These are phyloP conservation scores for Plectosphaerella cucumerina DNA, from an alignment of 2,329 filamentous ascomycete species.

Conservation along the genomic window DNA sequence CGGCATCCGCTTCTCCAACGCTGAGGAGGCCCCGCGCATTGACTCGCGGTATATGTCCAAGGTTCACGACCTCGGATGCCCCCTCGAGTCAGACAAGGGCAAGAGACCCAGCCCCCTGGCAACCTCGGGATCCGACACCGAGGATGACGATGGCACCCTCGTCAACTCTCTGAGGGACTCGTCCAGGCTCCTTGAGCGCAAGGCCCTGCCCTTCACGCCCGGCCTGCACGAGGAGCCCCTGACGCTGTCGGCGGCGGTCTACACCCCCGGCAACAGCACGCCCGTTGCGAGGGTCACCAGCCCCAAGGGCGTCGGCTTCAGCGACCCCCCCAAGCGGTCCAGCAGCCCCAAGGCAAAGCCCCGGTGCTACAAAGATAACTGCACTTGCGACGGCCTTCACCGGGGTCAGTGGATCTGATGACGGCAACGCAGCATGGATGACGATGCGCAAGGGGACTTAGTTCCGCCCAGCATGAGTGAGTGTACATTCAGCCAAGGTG, in stretches of 20 bases:
- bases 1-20: conserved; percentile 61
- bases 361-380: conserved; percentile 12
- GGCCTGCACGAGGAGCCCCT: conserved; percentile 22
- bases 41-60: conserved; percentile 26
- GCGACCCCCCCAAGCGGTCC: conserved; percentile 10
- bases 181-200: conserved; percentile 25
- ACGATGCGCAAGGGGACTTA: not conserved
- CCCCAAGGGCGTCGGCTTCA: conserved; percentile 39
- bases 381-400: conserved; percentile 11
- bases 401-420: conserved; percentile 26
- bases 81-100: conserved; percentile 15
- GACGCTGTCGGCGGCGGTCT: conserved; percentile 49
- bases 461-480: not conserved
- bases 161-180: not conserved
- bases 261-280: conserved; percentile 35
- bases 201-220: conserved; percentile 33
- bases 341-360: conserved; percentile 5
- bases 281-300: conserved; percentile 35
- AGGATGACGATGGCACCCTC: conserved; percentile 14
- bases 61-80: conserved; percentile 33
- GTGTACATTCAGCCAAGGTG: conserved; percentile 4
- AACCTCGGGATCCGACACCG: conserved; percentile 13
- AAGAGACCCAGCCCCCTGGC: conserved; percentile 27
- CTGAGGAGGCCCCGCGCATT: conserved; percentile 42
- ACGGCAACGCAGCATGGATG: not conserved